Conservation (phyloP, 176 grass and related monocot genomes). For the Oropetium thomaeum region DNA sequence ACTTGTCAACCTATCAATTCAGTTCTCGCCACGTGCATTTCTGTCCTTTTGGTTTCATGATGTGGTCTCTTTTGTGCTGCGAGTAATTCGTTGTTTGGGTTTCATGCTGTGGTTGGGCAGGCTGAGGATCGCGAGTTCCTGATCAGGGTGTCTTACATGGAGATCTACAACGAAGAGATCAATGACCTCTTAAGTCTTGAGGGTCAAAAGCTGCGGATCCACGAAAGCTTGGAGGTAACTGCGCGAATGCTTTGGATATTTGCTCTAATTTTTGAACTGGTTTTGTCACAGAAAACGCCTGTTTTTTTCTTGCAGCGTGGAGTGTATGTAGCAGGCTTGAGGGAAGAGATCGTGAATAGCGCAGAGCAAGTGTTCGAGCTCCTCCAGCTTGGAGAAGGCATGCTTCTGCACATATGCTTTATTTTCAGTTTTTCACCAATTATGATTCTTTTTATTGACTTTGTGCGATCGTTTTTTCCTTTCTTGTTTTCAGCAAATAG, state of each 20-base stretch:
- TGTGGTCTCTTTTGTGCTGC: neutral
- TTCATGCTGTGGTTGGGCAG: slow-evolving; percentile 20
- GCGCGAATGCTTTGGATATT: neutral
- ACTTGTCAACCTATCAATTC: neutral
- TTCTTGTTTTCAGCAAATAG: slow-evolving; percentile 64
- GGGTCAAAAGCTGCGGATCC: slow-evolving; percentile 69
- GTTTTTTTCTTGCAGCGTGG: slow-evolving; percentile 57
- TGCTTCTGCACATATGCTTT: slow-evolving; percentile 9
- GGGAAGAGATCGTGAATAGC: slow-evolving; percentile 84
- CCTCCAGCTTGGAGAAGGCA: slow-evolving; percentile 78
- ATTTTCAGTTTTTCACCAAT: slow-evolving; percentile 12
- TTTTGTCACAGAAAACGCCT: neutral
- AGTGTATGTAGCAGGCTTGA: slow-evolving; percentile 70
- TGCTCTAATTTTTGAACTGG: neutral
- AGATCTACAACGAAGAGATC: slow-evolving; percentile 99
- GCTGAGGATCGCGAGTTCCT: slow-evolving; percentile 69
- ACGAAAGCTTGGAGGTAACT: slow-evolving; percentile 81
- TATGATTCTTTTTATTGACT: neutral
- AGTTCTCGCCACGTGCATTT: neutral
- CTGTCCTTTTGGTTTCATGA: neutral
- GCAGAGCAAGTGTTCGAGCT: slow-evolving; percentile 83
- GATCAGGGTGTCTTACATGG: slow-evolving; percentile 95
- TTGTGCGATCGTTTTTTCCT: neutral
- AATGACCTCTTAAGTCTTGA: slow-evolving; percentile 71
- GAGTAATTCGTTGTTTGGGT: neutral